Evolutionary conservation across 2,329 filamentous ascomycete genomes (phyloP).

Genomic region (Ascochyta koolunga): DNA sequence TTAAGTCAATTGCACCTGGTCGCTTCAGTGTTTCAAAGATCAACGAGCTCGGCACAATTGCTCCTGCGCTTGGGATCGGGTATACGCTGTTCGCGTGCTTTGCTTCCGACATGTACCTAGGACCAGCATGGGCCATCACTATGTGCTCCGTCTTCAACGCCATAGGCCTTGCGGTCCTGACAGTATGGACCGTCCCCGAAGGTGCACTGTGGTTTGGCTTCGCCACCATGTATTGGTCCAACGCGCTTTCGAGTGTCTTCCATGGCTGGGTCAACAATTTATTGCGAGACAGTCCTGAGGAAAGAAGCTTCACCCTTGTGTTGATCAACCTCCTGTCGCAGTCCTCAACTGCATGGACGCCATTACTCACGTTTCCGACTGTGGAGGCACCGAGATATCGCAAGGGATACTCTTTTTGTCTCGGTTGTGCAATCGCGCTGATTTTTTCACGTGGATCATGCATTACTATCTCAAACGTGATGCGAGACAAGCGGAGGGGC

Average conservation of each 20-base stretch:
- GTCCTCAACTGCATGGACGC: constrained; percentile 12
- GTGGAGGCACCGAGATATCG: constrained; percentile 11
- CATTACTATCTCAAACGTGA: constrained; percentile 10
- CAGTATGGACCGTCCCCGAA: constrained; percentile 62
- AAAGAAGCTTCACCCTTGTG: constrained; percentile 13
- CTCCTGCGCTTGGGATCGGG: constrained; percentile 61
- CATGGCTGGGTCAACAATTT: constrained; percentile 58
- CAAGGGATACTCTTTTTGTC: constrained; percentile 12
- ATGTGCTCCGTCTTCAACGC: constrained; percentile 56
- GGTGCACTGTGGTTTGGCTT: constrained; percentile 60
- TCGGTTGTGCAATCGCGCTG: constrained; percentile 5
- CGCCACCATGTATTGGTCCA: constrained; percentile 54
- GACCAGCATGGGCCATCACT: constrained; percentile 61
- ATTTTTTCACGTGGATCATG: constrained; percentile 3
- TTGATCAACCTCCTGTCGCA: constrained; percentile 14
- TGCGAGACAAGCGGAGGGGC: background rate
- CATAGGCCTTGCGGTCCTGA: constrained; percentile 57
- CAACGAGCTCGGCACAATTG: constrained; percentile 58
- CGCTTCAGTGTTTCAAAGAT: constrained; percentile 53
- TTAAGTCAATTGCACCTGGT: constrained; percentile 56
- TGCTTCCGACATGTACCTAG: constrained; percentile 58
- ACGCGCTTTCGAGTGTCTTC: constrained; percentile 59
- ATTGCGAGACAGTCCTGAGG: constrained; percentile 11
- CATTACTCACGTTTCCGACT: constrained; percentile 8
- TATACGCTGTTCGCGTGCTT: constrained; percentile 61